Percentiles rank a stretch among this genome's conserved stretches.
These are phyloP conservation scores for Adenanthera pavonina DNA, from an alignment of 306 rosid genomes.

Conservation along the genomic window DNA sequence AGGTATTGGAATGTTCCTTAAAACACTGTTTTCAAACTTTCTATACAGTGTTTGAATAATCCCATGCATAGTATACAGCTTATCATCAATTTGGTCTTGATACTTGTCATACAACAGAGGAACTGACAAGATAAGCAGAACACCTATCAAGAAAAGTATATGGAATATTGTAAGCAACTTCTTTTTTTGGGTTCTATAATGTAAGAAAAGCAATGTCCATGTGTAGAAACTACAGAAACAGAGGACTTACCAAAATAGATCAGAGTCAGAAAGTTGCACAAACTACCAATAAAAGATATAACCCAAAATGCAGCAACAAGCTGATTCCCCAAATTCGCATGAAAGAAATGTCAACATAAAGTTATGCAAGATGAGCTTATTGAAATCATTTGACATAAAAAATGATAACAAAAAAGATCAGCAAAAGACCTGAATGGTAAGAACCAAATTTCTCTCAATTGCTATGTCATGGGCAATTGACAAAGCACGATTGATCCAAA, in stretches of 20 bases:
- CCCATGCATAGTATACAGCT: constrained; percentile 55
- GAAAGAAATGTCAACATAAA: constrained; percentile 7
- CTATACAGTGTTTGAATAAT: constrained; percentile 54
- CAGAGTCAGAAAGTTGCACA: constrained; percentile 78
- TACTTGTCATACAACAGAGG: constrained; percentile 84
- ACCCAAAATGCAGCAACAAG: constrained; percentile 67
- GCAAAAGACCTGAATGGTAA: constrained; percentile 62
- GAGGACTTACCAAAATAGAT: constrained; percentile 66
- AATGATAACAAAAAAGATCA: background rate
- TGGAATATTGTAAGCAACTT: constrained; percentile 10
- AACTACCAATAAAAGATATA: constrained; percentile 70
- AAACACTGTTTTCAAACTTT: constrained; percentile 59
- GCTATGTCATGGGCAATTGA: constrained; percentile 84
- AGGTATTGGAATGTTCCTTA: constrained; percentile 66
- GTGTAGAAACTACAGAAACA: constrained; percentile 23
- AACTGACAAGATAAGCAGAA: constrained; percentile 78
- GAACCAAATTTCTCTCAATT: constrained; percentile 67
- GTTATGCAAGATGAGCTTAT: background rate
- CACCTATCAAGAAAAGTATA: constrained; percentile 55
- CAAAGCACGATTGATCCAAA: constrained; percentile 68
- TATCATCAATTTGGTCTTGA: constrained; percentile 71
- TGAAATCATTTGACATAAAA: constrained; percentile 2
- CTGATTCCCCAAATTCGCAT: constrained; percentile 55
- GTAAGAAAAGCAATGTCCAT: background rate
- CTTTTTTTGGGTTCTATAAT: too few relatives aligned